phyloP scores from a whole-genome alignment of 2,329 filamentous ascomycete genomes.

The Mycosphaerella sp. region DNA sequence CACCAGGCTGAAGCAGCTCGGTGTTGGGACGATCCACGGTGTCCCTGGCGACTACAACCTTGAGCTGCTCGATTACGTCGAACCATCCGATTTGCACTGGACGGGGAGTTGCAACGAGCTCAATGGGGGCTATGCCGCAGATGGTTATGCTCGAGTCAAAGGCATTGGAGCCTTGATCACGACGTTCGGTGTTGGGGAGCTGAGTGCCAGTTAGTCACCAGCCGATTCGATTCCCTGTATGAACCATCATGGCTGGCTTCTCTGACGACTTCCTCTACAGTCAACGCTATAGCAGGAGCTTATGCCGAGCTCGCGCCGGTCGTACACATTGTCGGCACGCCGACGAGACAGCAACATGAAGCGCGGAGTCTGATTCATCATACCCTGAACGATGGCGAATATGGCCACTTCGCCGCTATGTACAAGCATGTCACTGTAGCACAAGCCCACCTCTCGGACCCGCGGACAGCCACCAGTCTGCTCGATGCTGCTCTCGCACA shows the following conservation, averaged over 20 bases:
- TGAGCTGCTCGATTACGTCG: slow-evolving; percentile 52
- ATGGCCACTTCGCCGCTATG: slow-evolving; percentile 16
- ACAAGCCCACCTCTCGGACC: slow-evolving; percentile 16
- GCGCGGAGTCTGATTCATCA: slow-evolving; percentile 6
- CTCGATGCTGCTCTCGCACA: slow-evolving; percentile 11
- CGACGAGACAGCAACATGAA: slow-evolving; percentile 8
- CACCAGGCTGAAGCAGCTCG: slow-evolving; percentile 14
- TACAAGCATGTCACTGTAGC: slow-evolving; percentile 18
- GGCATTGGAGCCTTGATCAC: slow-evolving; percentile 46
- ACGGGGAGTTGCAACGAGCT: slow-evolving; percentile 36
- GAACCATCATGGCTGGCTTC: too few species aligned
- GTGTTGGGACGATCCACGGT: slow-evolving; percentile 13
- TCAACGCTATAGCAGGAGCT: slow-evolving; percentile 43
- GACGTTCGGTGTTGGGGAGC: slow-evolving; percentile 55
- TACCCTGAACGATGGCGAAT: slow-evolving; percentile 13
- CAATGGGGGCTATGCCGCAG: slow-evolving; percentile 14
- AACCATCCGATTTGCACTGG: slow-evolving; percentile 51
- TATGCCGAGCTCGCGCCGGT: slow-evolving; percentile 42
- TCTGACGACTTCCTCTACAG: neutral
- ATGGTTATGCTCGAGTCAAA: slow-evolving; percentile 14
- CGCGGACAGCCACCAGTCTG: slow-evolving; percentile 7
- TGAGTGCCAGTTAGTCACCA: slow-evolving; percentile 33
- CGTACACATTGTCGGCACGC: slow-evolving; percentile 39
- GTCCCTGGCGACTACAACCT: slow-evolving; percentile 42
- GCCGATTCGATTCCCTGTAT: neutral